Evolutionary conservation across 495 filamentous ascomycete genomes (phyloP), one percentile per base, ranked within the genome.

Genomic region (Trichoderma virens): DNA sequence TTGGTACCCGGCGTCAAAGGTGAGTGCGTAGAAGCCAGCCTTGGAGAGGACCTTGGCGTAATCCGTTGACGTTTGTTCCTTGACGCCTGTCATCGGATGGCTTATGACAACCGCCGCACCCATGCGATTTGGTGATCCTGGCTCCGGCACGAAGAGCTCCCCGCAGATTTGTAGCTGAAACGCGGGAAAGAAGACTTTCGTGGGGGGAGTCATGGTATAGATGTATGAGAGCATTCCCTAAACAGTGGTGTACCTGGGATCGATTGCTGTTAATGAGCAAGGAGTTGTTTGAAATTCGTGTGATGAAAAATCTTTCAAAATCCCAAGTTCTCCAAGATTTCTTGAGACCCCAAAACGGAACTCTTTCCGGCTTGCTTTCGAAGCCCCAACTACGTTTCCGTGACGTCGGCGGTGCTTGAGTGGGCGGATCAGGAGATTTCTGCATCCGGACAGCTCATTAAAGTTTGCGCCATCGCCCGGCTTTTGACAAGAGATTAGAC

Each of bases 1-100:
- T 61, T 77, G 74, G 62, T 76, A 77, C 18, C 68, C 74, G 32
- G 73, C 75, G 59, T 80, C 77, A 56, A 71, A 78, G 25, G 73
- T 65, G 14, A 79, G 70, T 27, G 62, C 59, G 45, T 64, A 61
- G 70, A 79, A 80, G 4, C 77, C 75, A 0, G 54, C 63, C 23
- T 71, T 47, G 32, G 73, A 31, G 8, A 79, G 71, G 2, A 69
- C 7, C 3, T 56, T 35, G 14, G 75, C 77, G 54, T 81, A 70
- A 59, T 64, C 35, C 25, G 62, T 67, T 13, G 77, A 51, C 1
- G 73, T 69, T 68, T 79, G 75, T 64, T 81, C 78, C 67, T 79
- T 79, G 35, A 78, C 69, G 13, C 66, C 67, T 11, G 65, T 71
- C 66, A 67, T 66, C 13, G 76, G 77, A 62, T 78, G 75, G 61